Conservation (phyloP, 306 rosid species). For the Cicer bijugum region DNA sequence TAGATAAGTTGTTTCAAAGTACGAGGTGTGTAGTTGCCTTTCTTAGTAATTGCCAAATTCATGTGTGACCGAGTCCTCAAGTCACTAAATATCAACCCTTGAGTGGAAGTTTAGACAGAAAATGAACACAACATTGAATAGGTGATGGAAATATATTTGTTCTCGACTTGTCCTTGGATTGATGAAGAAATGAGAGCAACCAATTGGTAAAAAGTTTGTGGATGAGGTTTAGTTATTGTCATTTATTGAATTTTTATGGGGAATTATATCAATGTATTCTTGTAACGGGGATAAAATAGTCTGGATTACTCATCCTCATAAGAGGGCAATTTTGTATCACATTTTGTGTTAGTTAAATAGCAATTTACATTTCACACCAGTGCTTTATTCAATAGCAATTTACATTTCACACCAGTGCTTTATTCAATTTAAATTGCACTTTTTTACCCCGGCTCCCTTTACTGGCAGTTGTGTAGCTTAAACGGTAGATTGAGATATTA, state of each 20-base stretch:
- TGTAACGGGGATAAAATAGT: constrained; percentile 19
- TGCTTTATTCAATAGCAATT: too few species aligned
- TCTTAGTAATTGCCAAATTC: constrained; percentile 76
- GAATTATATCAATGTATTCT: not conserved
- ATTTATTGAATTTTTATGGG: constrained; percentile 9
- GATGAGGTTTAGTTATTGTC: constrained; percentile 23
- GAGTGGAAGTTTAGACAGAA: constrained; percentile 23
- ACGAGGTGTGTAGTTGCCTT: constrained; percentile 77
- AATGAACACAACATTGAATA: not conserved
- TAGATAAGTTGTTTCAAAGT: constrained; percentile 78
- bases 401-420: not conserved
- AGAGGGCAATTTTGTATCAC: constrained; percentile 22
- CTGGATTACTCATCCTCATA: not conserved
- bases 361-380: not conserved
- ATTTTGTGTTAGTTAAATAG: not conserved
- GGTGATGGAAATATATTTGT: not conserved
- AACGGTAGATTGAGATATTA: not conserved
- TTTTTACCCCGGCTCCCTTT: not conserved
- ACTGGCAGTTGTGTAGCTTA: not conserved
- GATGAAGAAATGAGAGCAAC: constrained; percentile 13
- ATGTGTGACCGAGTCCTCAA: constrained; percentile 30
- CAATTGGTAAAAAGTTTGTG: constrained; percentile 25
- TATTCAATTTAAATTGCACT: not conserved
- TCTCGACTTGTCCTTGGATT: not conserved
- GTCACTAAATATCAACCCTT: constrained; percentile 8